These are phyloP conservation scores for Pelagophyceae sp. DNA, from an alignment of 352 stramenopile species.

Conservation along the genomic window DNA sequence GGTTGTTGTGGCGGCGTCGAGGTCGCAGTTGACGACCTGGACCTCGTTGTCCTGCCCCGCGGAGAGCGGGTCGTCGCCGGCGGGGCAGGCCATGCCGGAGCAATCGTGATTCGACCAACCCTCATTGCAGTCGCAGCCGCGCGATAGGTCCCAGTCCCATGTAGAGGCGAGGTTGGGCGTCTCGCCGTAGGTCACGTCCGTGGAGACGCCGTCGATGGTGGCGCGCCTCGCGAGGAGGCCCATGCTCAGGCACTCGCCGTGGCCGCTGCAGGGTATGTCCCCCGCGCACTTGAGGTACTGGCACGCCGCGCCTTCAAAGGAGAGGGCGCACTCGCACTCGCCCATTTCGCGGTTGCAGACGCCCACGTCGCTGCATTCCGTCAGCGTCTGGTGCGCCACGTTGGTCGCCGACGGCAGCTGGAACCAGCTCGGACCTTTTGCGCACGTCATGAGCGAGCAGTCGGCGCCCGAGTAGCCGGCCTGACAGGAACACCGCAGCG, in stretches of 20 bases:
- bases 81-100: conserved; percentile 60
- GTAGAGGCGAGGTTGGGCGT: conserved; percentile 50
- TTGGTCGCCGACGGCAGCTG: conserved; percentile 43
- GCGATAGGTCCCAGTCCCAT: conserved; percentile 56
- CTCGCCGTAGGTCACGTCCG: conserved; percentile 49
- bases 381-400: conserved; percentile 50
- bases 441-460: conserved; percentile 68
- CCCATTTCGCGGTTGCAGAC: conserved; percentile 64
- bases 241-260: conserved; percentile 44
- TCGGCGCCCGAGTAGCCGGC: conserved; percentile 66
- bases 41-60: conserved; percentile 66
- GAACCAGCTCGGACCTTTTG: conserved; percentile 53
- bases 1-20: conserved; percentile 39
- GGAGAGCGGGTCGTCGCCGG: conserved; percentile 73
- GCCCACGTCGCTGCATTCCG: conserved; percentile 70
- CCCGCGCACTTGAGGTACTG: conserved; percentile 47
- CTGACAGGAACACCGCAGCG: conserved; percentile 58
- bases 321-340: conserved; percentile 64
- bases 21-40: conserved; percentile 63
- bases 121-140: conserved; percentile 70
- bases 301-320: conserved; percentile 68
- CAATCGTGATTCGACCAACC: conserved; percentile 70
- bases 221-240: conserved; percentile 29
- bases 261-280: conserved; percentile 35
- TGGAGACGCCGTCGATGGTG: conserved; percentile 47